phyloP scores from a whole-genome alignment of 441 rosid species.

The Mallotus japonicus region DNA sequence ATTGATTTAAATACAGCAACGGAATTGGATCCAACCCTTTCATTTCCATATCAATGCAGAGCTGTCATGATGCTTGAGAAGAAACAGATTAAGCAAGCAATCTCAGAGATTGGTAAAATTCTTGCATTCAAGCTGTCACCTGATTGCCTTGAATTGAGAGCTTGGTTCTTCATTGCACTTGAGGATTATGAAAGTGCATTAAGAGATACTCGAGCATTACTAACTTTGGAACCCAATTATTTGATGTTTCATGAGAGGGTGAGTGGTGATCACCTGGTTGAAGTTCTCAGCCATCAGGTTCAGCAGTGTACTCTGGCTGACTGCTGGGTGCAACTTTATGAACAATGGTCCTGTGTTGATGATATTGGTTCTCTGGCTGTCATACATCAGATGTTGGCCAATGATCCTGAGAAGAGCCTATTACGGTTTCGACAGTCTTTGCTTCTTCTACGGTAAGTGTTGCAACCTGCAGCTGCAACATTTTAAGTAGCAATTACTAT shows the following conservation, averaged over 20 bases:
- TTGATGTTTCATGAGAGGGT: conserved; percentile 71
- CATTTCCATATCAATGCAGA: conserved; percentile 83
- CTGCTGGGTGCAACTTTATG: conserved; percentile 94
- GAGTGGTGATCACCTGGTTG: conserved; percentile 67
- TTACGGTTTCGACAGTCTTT: conserved; percentile 89
- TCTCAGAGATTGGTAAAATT: conserved; percentile 67
- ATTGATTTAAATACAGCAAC: conserved; percentile 73
- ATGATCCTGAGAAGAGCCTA: conserved; percentile 87
- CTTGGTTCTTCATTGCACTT: conserved; percentile 78
- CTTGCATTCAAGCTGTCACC: conserved; percentile 74
- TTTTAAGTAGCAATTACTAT: not conserved
- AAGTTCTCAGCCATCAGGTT: conserved; percentile 56
- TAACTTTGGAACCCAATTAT: conserved; percentile 79
- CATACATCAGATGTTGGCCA: conserved; percentile 84
- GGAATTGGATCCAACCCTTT: conserved; percentile 78
- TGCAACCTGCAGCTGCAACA: conserved; percentile 8
- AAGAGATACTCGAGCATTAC: conserved; percentile 74
- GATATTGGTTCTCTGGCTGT: conserved; percentile 94
- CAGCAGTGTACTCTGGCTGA: conserved; percentile 88
- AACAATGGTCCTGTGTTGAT: conserved; percentile 90
- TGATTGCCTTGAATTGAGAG: conserved; percentile 84
- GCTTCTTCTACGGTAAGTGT: conserved; percentile 65
- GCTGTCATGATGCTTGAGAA: conserved; percentile 67
- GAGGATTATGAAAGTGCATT: conserved; percentile 81
- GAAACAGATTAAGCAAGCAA: conserved; percentile 55